Conservation (phyloP, 495 filamentous ascomycete species). For the Hyphodiscus hymeniophilus region DNA sequence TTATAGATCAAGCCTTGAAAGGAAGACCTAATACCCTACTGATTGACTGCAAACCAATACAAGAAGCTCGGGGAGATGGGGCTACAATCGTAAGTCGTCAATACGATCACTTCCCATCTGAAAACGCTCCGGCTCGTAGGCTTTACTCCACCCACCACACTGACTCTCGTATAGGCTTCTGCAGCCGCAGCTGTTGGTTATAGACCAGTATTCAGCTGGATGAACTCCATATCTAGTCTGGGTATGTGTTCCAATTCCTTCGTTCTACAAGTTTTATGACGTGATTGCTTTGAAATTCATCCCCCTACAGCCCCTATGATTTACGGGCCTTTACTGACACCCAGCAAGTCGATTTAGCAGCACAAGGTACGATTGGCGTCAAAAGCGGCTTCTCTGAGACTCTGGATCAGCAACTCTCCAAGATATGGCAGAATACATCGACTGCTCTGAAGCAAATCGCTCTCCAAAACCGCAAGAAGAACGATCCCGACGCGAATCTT, state of each 20-base stretch:
- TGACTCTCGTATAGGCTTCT: slow-evolving; percentile 27
- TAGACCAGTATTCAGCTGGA: slow-evolving; percentile 88
- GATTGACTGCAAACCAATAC: slow-evolving; percentile 92
- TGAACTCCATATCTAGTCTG: slow-evolving; percentile 88
- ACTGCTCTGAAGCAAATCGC: slow-evolving; percentile 72
- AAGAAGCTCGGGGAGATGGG: slow-evolving; percentile 87
- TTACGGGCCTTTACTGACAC: too few species aligned
- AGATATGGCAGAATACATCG: slow-evolving; percentile 84
- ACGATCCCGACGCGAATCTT: slow-evolving; percentile 63
- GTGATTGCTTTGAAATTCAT: too few species aligned
- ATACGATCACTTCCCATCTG: too few species aligned
- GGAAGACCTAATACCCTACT: slow-evolving; percentile 69
- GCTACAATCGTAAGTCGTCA: slow-evolving; percentile 61
- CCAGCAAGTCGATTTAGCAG: slow-evolving; percentile 87
- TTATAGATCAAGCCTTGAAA: slow-evolving; percentile 75
- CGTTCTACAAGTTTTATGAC: too few species aligned
- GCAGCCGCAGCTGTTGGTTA: slow-evolving; percentile 85
- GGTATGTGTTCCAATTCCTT: too few species aligned
- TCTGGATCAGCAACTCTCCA: slow-evolving; percentile 79
- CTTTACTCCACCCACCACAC: too few species aligned
- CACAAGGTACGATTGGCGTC: slow-evolving; percentile 87
- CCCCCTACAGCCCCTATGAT: too few species aligned
- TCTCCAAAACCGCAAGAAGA: slow-evolving; percentile 56
- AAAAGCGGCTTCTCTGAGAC: slow-evolving; percentile 96
- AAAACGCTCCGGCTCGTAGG: too few species aligned